Evolutionary conservation across 768 basidiomycete species (phyloP), one percentile per base, ranked within the genome.

Genomic region (Daedalea quercina): DNA sequence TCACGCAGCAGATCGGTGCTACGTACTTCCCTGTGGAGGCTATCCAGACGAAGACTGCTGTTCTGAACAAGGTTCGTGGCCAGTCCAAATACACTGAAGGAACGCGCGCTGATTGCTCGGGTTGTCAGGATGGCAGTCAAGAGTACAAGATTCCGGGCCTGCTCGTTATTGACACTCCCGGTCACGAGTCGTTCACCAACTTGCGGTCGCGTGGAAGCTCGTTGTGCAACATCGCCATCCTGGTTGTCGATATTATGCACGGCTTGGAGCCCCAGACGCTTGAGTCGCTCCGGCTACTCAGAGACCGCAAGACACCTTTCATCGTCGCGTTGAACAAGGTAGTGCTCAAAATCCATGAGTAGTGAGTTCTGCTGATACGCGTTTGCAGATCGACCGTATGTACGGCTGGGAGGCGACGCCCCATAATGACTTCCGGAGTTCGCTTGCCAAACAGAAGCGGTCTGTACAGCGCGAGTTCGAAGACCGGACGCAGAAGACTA

Each of bases 231-330:
- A 98, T 99, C 55, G 96, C 96, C 54, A 93, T 99, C 63, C 82
- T 99, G 47, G 96, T 99, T 54, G 95, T 99, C 28, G 96, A 98
- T 77, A 96, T 98, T 67, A 95, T 95, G 81, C 95, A 99, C 71
- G 95, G 94, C 37, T 77, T 99, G 47, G 96, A 98, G 71, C 93
- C 85, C n/a, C 96, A 98, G 70, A 99, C 96, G 0, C 74, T 98
- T 50, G 96, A 99, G 70, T 98, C 95, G 3, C 77, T 99, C 25
- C 87, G 94, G 40, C 73, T 99, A 53, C 78, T 99, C 47, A 79
- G 87, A 58, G 92, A 95, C 65, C 82, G 86, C 49, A 96, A 96
- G 72, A 98, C 95, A 8, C 96, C 96, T 0, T 99, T 99, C 75
- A 96, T 99, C 52, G 95, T 99, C 45, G 96, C 96, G 4, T 75